Evolutionary conservation across 73 alveolate genomes (phyloP).

Genomic region (Halteria grandinella): DNA sequence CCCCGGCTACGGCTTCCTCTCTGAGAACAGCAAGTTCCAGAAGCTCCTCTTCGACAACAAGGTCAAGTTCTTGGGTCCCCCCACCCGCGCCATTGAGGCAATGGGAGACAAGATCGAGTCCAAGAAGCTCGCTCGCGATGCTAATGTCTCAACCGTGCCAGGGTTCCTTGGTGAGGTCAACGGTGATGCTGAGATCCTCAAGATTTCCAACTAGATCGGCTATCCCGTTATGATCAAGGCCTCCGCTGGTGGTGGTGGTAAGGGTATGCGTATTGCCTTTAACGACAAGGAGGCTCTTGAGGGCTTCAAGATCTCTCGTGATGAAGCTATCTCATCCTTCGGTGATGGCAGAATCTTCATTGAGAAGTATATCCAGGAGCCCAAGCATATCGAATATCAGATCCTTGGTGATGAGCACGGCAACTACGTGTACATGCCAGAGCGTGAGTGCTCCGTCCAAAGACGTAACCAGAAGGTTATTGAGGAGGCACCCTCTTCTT

Average conservation of each 20-base stretch:
- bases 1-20: conserved; percentile 97
- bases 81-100: conserved; percentile 62
- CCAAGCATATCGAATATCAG: conserved; percentile 91
- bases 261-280: conserved; percentile 91
- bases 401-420: conserved; percentile 71
- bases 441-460: conserved; percentile 83
- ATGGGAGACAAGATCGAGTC: conserved; percentile 84
- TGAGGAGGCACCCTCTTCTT: conserved; percentile 80
- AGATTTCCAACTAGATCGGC: conserved; percentile 80
- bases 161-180: conserved; percentile 66
- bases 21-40: conserved; percentile 80
- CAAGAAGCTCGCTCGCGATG: conserved; percentile 79
- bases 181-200: conserved; percentile 57
- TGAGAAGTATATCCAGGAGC: conserved; percentile 93
- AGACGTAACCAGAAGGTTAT: conserved; percentile 82
- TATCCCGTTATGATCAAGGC: conserved; percentile 94
- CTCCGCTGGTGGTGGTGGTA: conserved; percentile 96
- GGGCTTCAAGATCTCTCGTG: conserved; percentile 80
- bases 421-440: conserved; percentile 76
- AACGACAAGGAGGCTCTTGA: conserved; percentile 76
- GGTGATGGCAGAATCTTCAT: conserved; percentile 89
- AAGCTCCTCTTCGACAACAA: conserved; percentile 68
- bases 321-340: conserved; percentile 83
- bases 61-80: conserved; percentile 78
- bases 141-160: conserved; percentile 76